Base-by-base conservation (phyloP, 208 protist species). In the Acanthamoeba royreba region DNA sequence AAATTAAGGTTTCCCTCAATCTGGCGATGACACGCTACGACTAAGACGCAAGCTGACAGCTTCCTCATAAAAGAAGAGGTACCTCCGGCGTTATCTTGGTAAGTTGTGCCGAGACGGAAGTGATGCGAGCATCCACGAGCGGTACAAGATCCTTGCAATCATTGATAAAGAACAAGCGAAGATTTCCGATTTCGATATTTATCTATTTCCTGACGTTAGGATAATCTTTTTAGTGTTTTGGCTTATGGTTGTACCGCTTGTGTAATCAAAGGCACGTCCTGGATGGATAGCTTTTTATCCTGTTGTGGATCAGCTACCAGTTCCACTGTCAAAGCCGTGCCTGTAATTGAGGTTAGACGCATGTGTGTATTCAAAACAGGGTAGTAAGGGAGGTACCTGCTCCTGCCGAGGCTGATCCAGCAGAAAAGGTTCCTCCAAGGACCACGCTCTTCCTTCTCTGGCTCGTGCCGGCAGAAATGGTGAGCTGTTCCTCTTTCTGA, bases 121-220 rank as follows among this genome's bases (percentile, higher is more conserved):
- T 40, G 53, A 92, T 92, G 35, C 87, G 38, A 19, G 61, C 52
- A 31, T 92, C 87, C 11, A 77, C 22, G 22, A 92, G 87, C 9
- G 87, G 87, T 9, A 92, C 61, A 0, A 92, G 43, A 19, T 92
- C 87, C 31, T 45, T n/a, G 25, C 87, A 92, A 77, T 92, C 87
- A 43, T 92, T 92, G 38, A 92, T 92, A 38, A 92, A 92, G 87
- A 77, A 53, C 45, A 92, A 40, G 11, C 81, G 81, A 7, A 89
- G 46, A 35, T 89, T 89, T 9, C 81, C 81, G 33, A 89, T 89
- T 42, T 89, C 49, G 5, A 89, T 49, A 43, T 89, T 89, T n/a
- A 89, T 89, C 81, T 89, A 49, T n/a, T 33, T 15, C 33, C 4
- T n/a, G 22, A 55, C 49, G 49, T 19, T 9, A 25, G 9, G 49